Conservation (phyloP, 108 stramenopile genomes). For the Epithemia pelagica region DNA sequence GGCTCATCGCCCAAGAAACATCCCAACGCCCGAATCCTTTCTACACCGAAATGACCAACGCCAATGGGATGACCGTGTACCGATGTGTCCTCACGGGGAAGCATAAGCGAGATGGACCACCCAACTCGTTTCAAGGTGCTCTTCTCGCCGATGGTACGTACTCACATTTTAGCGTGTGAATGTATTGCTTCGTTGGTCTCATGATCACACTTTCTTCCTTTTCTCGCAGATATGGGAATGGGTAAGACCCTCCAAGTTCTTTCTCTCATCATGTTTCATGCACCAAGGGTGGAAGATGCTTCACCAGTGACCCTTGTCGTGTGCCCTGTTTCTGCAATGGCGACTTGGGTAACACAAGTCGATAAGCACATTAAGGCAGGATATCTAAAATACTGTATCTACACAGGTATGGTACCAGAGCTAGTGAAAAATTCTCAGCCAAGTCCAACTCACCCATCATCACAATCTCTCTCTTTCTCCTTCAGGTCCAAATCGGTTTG, state of each 20-base stretch:
- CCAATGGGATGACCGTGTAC: slow-evolving; percentile 22
- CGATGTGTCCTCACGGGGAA: slow-evolving; percentile 38
- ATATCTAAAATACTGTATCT: slow-evolving; percentile 20
- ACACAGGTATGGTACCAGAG: slow-evolving; percentile 27
- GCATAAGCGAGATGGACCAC: slow-evolving; percentile 10
- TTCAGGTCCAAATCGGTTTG: slow-evolving; percentile 33
- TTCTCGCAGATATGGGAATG: not conserved
- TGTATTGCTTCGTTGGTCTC: not conserved
- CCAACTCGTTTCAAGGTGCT: slow-evolving; percentile 29
- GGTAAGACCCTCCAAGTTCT: slow-evolving; percentile 49
- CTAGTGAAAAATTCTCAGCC: no score
- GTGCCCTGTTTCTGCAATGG: slow-evolving; percentile 56
- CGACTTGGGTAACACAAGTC: slow-evolving; percentile 52
- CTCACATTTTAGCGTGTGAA: slow-evolving; percentile 8
- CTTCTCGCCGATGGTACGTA: slow-evolving; percentile 43
- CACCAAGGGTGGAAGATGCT: not conserved
- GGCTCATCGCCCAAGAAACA: slow-evolving; percentile 44
- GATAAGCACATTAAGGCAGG: slow-evolving; percentile 22
- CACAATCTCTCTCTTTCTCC: not conserved
- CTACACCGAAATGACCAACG: slow-evolving; percentile 30
- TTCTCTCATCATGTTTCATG: slow-evolving; percentile 22
- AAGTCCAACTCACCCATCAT: no score
- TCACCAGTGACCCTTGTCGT: slow-evolving; percentile 45
- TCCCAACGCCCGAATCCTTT: slow-evolving; percentile 32
- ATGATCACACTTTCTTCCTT: not conserved